phyloP scores from a whole-genome alignment of 1,139 yeast genomes.

The Taphrina flavorubra region DNA sequence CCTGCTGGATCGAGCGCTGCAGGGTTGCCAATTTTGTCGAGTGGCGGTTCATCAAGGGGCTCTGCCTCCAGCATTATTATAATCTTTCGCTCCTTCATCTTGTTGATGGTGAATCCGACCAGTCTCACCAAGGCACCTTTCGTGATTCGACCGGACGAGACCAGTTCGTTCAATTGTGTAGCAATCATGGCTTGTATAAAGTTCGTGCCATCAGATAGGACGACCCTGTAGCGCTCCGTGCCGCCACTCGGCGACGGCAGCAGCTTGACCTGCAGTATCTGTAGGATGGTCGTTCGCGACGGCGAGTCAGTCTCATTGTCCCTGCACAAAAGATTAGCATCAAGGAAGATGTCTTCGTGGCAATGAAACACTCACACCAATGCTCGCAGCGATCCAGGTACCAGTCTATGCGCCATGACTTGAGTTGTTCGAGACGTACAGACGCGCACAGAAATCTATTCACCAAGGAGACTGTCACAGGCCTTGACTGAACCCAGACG shows the following conservation, averaged over 20 bases:
- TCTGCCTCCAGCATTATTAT: constrained; percentile 43
- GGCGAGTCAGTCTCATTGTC: constrained; percentile 21
- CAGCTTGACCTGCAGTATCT: constrained; percentile 46
- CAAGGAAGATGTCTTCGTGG: background rate
- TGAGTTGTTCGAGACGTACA: background rate
- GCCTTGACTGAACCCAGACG: background rate
- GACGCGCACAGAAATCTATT: too few species aligned
- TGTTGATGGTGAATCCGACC: constrained; percentile 43
- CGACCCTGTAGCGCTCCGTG: constrained; percentile 45
- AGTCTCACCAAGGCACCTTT: constrained; percentile 45
- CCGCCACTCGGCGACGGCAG: constrained; percentile 40
- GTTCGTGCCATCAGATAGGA: constrained; percentile 46
- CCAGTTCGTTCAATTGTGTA: constrained; percentile 43
- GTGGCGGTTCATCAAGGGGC: constrained; percentile 42
- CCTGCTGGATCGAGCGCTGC: constrained; percentile 26
- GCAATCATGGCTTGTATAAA: constrained; percentile 47
- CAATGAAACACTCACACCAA: constrained; percentile 10
- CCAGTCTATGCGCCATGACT: constrained; percentile 26
- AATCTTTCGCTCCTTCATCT: constrained; percentile 43
- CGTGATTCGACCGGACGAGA: constrained; percentile 40
- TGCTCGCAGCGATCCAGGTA: constrained; percentile 31
- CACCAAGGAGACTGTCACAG: too few species aligned
- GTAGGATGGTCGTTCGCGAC: constrained; percentile 40
- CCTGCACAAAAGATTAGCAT: background rate
- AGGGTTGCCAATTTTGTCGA: constrained; percentile 45